phyloP scores from a whole-genome alignment of 1,284 basidiomycete species.

The Trametes polyzona region DNA sequence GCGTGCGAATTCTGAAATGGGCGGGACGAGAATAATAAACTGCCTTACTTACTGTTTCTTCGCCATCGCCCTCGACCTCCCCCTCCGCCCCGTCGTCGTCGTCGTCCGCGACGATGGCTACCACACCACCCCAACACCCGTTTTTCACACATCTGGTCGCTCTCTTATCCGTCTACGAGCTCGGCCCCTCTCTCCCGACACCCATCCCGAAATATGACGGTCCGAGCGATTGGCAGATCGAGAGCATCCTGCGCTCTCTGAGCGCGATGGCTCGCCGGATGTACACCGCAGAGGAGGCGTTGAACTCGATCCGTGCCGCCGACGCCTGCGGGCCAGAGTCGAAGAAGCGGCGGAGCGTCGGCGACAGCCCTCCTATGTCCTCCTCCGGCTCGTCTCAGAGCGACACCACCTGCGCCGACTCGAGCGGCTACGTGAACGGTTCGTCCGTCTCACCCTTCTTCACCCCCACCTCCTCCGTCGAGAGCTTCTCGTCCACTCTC shows the following conservation, averaged over 20 bases:
- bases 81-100: conserved; percentile 21
- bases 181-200: conserved; percentile 43
- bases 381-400: conserved; percentile 29
- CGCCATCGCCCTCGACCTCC: conserved; percentile 13
- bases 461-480: conserved; percentile 42
- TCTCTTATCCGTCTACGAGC: conserved; percentile 45
- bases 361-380: conserved; percentile 41
- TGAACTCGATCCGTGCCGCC: conserved; percentile 43
- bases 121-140: conserved; percentile 34
- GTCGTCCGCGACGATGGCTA: conserved; percentile 32
- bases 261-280: conserved; percentile 58
- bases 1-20: conserved; percentile 15
- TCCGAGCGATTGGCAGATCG: conserved; percentile 65
- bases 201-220: conserved; percentile 68
- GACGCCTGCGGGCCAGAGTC: conserved; percentile 47
- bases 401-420: conserved; percentile 24
- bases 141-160: conserved; percentile 45
- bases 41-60: conserved; percentile 12
- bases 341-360: conserved; percentile 54
- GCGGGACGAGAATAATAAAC: conserved; percentile 15
- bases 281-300: conserved; percentile 60
- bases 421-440: conserved; percentile 29
- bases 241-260: conserved; percentile 62
- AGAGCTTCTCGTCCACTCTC: conserved; percentile 44
- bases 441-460: conserved; percentile 35